Evolutionary conservation across 2,329 filamentous ascomycete species (phyloP).

Genomic region (Epicoccum sorghinum): DNA sequence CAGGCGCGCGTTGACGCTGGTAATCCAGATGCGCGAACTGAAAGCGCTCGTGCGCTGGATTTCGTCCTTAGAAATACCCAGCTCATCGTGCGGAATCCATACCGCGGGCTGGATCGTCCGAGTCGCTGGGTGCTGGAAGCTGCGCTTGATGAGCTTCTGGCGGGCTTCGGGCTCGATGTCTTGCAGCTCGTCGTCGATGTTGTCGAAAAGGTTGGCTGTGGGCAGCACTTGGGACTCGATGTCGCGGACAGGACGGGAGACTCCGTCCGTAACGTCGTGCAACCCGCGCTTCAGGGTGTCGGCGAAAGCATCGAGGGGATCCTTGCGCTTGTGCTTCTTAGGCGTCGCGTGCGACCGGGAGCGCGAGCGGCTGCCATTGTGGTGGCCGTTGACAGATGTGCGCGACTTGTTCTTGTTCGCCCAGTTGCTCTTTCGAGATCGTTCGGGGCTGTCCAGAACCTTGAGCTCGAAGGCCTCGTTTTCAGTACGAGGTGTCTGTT

Average conservation of each 20-base stretch:
- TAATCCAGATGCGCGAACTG: slow-evolving; percentile 83
- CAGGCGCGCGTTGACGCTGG: slow-evolving; percentile 87
- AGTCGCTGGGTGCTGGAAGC: slow-evolving; percentile 89
- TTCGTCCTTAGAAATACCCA: slow-evolving; percentile 92
- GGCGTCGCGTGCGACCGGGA: slow-evolving; percentile 24
- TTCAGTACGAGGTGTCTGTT: slow-evolving; percentile 2
- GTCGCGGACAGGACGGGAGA: slow-evolving; percentile 41
- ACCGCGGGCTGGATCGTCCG: slow-evolving; percentile 84
- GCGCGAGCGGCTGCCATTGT: slow-evolving; percentile 35
- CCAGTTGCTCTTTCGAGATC: slow-evolving; percentile 33
- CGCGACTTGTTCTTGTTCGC: slow-evolving; percentile 37
- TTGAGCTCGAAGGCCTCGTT: slow-evolving; percentile 37
- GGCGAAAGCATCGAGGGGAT: slow-evolving; percentile 38
- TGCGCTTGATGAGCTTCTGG: slow-evolving; percentile 81
- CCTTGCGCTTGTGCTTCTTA: slow-evolving; percentile 30
- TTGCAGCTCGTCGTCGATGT: slow-evolving; percentile 90
- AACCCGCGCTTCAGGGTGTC: slow-evolving; percentile 35
- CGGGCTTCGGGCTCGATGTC: slow-evolving; percentile 90
- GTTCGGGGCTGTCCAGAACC: slow-evolving; percentile 32
- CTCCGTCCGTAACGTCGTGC: slow-evolving; percentile 40
- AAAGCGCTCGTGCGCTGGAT: slow-evolving; percentile 77
- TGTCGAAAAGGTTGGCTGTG: slow-evolving; percentile 82
- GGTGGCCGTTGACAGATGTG: slow-evolving; percentile 28
- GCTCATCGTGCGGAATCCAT: slow-evolving; percentile 90
- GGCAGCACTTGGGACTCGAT: slow-evolving; percentile 60